phyloP scores from a whole-genome alignment of 192 early-diverging fungal species.

The Coemansia sp. region DNA sequence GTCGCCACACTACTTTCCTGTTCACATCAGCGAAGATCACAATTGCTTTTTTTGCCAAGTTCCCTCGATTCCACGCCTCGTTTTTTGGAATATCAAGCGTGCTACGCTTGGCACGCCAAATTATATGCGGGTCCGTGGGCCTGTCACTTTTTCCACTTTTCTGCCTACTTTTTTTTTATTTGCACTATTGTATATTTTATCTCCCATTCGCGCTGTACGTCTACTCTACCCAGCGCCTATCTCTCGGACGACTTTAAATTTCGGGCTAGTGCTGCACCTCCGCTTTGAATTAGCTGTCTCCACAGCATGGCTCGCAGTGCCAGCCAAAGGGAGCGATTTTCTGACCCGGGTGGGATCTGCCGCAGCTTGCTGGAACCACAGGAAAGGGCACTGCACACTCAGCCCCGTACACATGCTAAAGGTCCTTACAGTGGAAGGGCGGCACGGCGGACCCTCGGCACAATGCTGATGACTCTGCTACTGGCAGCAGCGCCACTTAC shows the following conservation, averaged over 20 bases:
- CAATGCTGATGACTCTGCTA: conserved; percentile 10
- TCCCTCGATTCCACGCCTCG: conserved; percentile 13
- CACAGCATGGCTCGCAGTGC: not conserved
- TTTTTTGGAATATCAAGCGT: not conserved
- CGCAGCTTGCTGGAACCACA: not conserved
- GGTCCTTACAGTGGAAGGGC: not conserved
- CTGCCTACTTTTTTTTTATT: not conserved
- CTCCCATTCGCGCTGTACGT: not conserved
- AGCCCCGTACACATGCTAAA: not conserved
- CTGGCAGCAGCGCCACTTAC: conserved; percentile 4
- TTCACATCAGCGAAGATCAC: conserved; percentile 3
- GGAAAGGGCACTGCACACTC: not conserved
- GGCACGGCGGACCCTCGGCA: conserved; percentile 2
- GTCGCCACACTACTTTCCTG: not conserved
- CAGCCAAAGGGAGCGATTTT: not conserved
- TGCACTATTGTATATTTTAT: conserved; percentile 1
- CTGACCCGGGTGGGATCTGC: not conserved
- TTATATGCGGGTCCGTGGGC: not conserved
- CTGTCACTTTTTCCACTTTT: not conserved
- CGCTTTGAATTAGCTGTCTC: not conserved
- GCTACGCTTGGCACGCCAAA: not conserved
- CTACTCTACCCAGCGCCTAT: not conserved
- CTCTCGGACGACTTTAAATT: not conserved
- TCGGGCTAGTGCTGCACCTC: not conserved
- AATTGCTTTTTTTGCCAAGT: not conserved